Conservation (phyloP, 352 stramenopile species). For the Phytophthora pluvialis region DNA sequence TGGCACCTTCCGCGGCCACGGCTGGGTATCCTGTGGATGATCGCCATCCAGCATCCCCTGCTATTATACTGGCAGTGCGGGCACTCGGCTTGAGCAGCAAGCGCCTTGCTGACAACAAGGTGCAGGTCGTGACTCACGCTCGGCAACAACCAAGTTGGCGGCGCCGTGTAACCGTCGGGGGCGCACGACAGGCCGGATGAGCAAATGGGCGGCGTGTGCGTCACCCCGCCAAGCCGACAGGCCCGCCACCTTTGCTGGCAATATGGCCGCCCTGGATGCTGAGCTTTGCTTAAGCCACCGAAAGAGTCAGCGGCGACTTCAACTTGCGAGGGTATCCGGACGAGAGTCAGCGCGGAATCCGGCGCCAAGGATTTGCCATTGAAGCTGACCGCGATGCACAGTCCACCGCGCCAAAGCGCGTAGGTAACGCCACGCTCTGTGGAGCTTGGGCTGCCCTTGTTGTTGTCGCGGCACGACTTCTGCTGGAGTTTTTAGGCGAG, state of each 20-base stretch:
- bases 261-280: not conserved
- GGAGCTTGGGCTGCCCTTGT: slow-evolving; percentile 11
- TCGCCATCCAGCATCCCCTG: slow-evolving; percentile 12
- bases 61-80: not conserved
- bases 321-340: slow-evolving; percentile 35
- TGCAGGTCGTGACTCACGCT: not conserved
- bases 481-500: slow-evolving; percentile 14
- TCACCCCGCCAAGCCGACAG: slow-evolving; percentile 19
- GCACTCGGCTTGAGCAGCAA: not conserved
- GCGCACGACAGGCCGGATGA: slow-evolving; percentile 9
- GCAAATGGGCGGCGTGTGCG: slow-evolving; percentile 12
- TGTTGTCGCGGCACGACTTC: not conserved
- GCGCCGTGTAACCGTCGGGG: slow-evolving; percentile 11
- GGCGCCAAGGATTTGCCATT: slow-evolving; percentile 24
- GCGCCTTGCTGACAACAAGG: not conserved
- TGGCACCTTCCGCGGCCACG: slow-evolving; percentile 12
- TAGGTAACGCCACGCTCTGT: slow-evolving; percentile 23
- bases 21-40: slow-evolving; percentile 12
- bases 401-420: slow-evolving; percentile 6
- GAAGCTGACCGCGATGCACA: slow-evolving; percentile 21
- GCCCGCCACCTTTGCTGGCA: not conserved
- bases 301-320: slow-evolving; percentile 15
- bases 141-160: not conserved
- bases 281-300: not conserved
- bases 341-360: slow-evolving; percentile 26